A percentile compares a stretch with the other conserved stretches of the same genome.
These are phyloP conservation scores for Ustilago curta DNA, from an alignment of 1,284 basidiomycete genomes.

Conservation along the genomic window DNA sequence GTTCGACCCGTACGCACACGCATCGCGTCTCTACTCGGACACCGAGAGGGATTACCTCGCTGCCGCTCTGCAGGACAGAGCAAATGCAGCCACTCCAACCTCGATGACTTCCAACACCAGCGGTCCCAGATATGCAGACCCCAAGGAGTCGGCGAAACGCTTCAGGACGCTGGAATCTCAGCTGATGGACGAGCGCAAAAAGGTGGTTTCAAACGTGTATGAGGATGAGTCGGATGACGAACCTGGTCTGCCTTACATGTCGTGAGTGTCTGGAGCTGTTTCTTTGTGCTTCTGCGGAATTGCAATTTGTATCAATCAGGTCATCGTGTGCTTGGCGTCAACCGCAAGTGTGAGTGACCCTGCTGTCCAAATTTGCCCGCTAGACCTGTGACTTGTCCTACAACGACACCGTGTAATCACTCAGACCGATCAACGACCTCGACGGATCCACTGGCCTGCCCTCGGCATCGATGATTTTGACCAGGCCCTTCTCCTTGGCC, in stretches of 20 bases:
- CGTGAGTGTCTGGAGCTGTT: neutral
- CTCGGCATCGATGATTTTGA: slow-evolving; percentile 25
- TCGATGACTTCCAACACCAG: slow-evolving; percentile 14
- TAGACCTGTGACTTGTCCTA: neutral
- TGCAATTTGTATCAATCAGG: neutral
- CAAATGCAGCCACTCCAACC: slow-evolving; percentile 14
- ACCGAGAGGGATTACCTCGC: slow-evolving; percentile 17
- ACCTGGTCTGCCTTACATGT: slow-evolving; percentile 44
- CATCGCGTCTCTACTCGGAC: slow-evolving; percentile 26
- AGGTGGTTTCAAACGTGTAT: slow-evolving; percentile 19
- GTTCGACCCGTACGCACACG: slow-evolving; percentile 44
- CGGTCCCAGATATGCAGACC: slow-evolving; percentile 36
- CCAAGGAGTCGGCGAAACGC: slow-evolving; percentile 29
- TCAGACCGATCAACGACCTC: slow-evolving; percentile 22
- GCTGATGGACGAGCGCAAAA: slow-evolving; percentile 33
- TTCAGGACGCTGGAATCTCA: slow-evolving; percentile 39
- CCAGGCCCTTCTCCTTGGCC: slow-evolving; percentile 35
- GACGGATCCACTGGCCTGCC: slow-evolving; percentile 4
- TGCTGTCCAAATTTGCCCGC: no score
- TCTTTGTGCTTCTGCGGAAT: slow-evolving; percentile 3
- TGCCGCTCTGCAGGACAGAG: slow-evolving; percentile 11
- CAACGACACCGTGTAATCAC: slow-evolving; percentile 32
- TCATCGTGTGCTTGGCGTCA: neutral
- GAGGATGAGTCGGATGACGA: slow-evolving; percentile 34
- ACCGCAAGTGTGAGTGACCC: no score